Base-by-base conservation (phyloP, 345 rosid genomes). In the Hibiscus trionum region DNA sequence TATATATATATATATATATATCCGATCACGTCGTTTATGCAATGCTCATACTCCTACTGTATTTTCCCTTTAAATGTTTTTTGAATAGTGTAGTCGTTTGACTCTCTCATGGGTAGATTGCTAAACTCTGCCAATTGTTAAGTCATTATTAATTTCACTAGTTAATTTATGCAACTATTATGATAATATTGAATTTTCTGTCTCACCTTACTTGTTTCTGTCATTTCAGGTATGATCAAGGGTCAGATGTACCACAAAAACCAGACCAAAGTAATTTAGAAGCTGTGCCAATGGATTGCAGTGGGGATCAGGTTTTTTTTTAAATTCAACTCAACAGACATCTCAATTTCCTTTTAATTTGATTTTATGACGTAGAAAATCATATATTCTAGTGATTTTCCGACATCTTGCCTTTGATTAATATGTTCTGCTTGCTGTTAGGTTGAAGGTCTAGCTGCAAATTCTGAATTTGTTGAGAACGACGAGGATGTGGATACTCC, bases 401-500 rank as follows among this genome's bases (percentile, higher is more conserved):
- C n/a, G 21, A 19, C 50, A 42, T 50, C 4, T 59, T n/a, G 6
- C n/a, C 35, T 15, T 55, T 56, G 33, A 24, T 71, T 42, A 31
- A 26, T 58, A 58, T 58, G 65, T 58, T 71, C 47, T 5, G 57
- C 44, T 27, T 74, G 55, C 78, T 37, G 72, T 60, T 84, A 93
- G 97, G 76, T 77, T 76, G 91, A 79, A 75, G 85, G 69, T 77
- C 76, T 73, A 53, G 72, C 35, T 68, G 74, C 79, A 77, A 69
- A 73, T 79, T 81, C 85, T 78, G 93, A 89, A 78, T 66, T 68
- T 60, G 14, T 66, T 5, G 98, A 88, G 78, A 85, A 85, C 81
- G 96, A 94, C 31, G 90, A 90, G 81, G 99, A 97, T 79, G 94
- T 94, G 59, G 83, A 84, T 71, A 90, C 98, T 71, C 98, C 99